Base-by-base conservation (phyloP, 2,329 filamentous ascomycete genomes). In the Catunica adiposa region DNA sequence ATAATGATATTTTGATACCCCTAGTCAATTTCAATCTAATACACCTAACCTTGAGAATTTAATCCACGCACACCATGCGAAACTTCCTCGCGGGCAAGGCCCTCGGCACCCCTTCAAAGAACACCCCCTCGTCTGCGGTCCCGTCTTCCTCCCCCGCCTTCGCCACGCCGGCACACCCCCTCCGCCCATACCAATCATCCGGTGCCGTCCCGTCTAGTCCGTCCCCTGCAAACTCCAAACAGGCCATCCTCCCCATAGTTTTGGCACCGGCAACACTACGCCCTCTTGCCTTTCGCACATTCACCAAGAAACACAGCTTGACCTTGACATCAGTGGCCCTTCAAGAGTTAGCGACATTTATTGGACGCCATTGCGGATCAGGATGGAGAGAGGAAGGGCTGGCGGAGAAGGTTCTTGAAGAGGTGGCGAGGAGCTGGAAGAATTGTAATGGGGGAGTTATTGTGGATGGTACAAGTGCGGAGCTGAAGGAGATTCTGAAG, bases 221-320 rank as follows among this genome's bases (percentile, higher is more conserved):
- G 38, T 50, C 50, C 9, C 48, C 56, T 9, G 34, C 53, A 4
- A 38, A 42, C 1, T 37, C 51, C 17, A 58, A 56, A 29, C 63
- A 64, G 20, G 75, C 81, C 5, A 85, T 97, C 51, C 75, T 98
- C 1, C 89, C 92, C 3, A 92, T 98, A 57, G 75, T 94, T 37
- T 81, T 98, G 3, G 89, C 90, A 2, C 86, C 89, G 0, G 80
- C 88, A 8, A 94, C 86, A 0, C 72, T 98, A 42, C 78, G 94
- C 60, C 90, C 92, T 1, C 75, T 97, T 20, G 94, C 92, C 7
- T 97, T 98, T 65, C 82, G 92, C 50, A 94, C 87, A 0, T 94
- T 98, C 62, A 98, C 92, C 1, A 96, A 96, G 69, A 98, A 97
- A 65, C 88, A 98, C 70, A 94, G 90, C 62, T 74, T 98, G 56